Conservation (phyloP, 768 basidiomycete species). For the Collybiopsis confluens region DNA sequence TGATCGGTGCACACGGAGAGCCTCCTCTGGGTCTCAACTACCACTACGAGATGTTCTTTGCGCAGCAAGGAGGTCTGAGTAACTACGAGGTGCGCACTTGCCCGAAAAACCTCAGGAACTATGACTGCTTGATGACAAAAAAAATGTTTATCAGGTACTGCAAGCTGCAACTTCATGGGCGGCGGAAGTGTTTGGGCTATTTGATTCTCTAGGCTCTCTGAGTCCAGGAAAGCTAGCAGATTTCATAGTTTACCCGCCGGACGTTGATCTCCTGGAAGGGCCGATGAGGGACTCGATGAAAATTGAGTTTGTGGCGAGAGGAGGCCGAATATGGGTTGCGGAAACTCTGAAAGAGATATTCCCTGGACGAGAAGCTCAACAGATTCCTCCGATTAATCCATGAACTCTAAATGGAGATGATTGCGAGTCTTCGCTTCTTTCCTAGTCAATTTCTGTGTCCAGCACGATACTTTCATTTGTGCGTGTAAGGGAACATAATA, state of each 20-base stretch:
- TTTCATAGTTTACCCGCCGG: slow-evolving; percentile 60
- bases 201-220: slow-evolving; percentile 57
- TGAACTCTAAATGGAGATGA: too few relatives aligned
- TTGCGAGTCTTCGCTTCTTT: too few relatives aligned
- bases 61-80: slow-evolving; percentile 56
- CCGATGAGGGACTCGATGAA: slow-evolving; percentile 48
- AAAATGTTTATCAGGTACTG: slow-evolving; percentile 55
- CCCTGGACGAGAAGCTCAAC: slow-evolving; percentile 56
- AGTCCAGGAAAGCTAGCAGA: slow-evolving; percentile 68
- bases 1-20: slow-evolving; percentile 76
- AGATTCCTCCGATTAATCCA: slow-evolving; percentile 54
- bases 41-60: slow-evolving; percentile 70
- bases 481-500: too few relatives aligned
- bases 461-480: too few relatives aligned
- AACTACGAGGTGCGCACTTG: slow-evolving; percentile 56
- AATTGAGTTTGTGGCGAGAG: slow-evolving; percentile 53
- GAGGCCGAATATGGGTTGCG: slow-evolving; percentile 71
- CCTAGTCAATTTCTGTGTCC: too few relatives aligned
- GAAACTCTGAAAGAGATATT: slow-evolving; percentile 64
- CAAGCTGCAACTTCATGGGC: slow-evolving; percentile 66
- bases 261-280: slow-evolving; percentile 51
- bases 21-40: slow-evolving; percentile 72
- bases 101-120: background rate
- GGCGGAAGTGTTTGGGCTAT: slow-evolving; percentile 62
- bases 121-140: background rate